Evolutionary conservation across 169 alveolate species (phyloP).

Genomic region (Cryptosporidium viatorum): DNA sequence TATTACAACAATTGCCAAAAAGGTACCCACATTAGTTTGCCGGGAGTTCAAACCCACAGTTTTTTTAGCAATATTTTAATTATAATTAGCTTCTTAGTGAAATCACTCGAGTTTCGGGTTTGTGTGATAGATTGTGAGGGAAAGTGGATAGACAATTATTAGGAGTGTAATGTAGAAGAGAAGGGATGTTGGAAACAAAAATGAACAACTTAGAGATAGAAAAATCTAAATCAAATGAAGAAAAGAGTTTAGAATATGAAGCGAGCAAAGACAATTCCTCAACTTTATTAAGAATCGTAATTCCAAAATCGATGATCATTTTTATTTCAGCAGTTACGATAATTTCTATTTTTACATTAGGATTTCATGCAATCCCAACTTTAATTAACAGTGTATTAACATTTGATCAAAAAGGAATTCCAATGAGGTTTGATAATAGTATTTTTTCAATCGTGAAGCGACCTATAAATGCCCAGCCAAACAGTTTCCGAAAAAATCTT

Average conservation of each 20-base stretch:
- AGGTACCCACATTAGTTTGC: conserved; percentile 52
- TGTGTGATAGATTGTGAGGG: conserved; percentile 13
- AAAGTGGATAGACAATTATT: neutral
- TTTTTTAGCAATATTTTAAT: neutral
- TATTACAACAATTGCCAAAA: conserved; percentile 23
- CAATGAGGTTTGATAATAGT: conserved; percentile 5
- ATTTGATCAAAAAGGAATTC: neutral
- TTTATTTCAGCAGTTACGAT: neutral
- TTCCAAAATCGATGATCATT: neutral
- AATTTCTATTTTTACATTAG: neutral
- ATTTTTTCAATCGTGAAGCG: neutral
- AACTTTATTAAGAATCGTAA: neutral
- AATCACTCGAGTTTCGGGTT: neutral
- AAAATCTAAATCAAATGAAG: neutral
- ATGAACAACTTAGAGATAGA: conserved; percentile 1
- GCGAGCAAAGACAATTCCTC: neutral
- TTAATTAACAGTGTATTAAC: neutral
- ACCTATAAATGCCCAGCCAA: neutral
- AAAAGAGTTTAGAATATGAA: neutral
- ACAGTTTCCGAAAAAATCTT: neutral
- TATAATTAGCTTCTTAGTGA: neutral
- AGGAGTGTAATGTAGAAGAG: conserved; percentile 17
- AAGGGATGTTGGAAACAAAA: neutral
- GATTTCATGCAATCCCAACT: conserved; percentile 9
- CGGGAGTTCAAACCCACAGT: conserved; percentile 24